phyloP scores from a whole-genome alignment of 768 basidiomycete species.

The Lactarius vividus region DNA sequence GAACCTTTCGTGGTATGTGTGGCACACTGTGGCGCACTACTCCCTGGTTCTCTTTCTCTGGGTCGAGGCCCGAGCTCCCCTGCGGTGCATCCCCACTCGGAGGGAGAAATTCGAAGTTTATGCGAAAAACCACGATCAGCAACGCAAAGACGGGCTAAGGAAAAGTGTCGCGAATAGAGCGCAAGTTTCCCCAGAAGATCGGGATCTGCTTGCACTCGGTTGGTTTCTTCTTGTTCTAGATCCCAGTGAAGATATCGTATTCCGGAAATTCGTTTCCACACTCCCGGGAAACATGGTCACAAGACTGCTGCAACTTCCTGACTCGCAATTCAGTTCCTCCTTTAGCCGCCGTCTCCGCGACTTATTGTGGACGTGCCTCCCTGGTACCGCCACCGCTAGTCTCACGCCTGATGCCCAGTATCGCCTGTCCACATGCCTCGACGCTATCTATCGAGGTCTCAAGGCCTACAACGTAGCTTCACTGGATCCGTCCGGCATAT shows the following conservation, averaged over 20 bases:
- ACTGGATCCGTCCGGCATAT: not conserved
- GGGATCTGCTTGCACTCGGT: not conserved
- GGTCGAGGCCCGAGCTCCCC: not conserved
- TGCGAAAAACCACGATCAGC: not conserved
- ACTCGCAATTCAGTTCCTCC: not conserved
- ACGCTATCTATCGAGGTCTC: not conserved
- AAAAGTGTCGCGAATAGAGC: not conserved
- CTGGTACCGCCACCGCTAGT: not conserved
- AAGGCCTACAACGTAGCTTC: not conserved
- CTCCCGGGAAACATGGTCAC: not conserved
- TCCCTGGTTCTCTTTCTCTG: not conserved
- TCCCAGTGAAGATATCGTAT: not conserved
- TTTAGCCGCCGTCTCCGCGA: not conserved
- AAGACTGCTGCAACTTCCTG: not conserved
- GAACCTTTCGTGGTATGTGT: slow-evolving; percentile 6
- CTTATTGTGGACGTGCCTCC: not conserved
- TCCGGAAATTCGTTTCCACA: not conserved
- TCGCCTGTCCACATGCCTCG: not conserved
- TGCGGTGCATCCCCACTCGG: not conserved
- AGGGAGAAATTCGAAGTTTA: not conserved
- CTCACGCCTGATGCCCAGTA: not conserved
- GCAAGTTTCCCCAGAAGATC: not conserved
- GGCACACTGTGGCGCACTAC: not conserved
- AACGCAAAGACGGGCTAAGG: not conserved
- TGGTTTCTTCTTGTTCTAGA: not conserved